Conservation (phyloP, 1,284 basidiomycete species). For the Apiotrichum laibachii region DNA sequence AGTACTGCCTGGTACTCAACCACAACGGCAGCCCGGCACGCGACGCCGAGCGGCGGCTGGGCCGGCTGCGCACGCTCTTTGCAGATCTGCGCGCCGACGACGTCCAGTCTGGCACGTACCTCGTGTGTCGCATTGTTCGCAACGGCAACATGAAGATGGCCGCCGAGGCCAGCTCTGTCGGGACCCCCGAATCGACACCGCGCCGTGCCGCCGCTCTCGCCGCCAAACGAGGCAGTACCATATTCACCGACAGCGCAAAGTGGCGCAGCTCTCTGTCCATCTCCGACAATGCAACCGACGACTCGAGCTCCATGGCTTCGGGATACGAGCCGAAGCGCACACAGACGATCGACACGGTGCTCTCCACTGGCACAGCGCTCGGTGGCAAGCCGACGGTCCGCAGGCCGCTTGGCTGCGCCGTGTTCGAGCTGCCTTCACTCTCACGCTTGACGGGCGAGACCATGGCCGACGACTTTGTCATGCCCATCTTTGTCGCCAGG, state of each 20-base stretch:
- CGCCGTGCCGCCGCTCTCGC: slow-evolving; percentile 1
- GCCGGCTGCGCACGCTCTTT: slow-evolving; percentile 77
- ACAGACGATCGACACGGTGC: slow-evolving; percentile 29
- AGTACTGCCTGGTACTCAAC: slow-evolving; percentile 85
- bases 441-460: slow-evolving; percentile 52
- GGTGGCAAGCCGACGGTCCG: slow-evolving; percentile 57
- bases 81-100: slow-evolving; percentile 82
- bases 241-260: slow-evolving; percentile 12
- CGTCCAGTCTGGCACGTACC: slow-evolving; percentile 74
- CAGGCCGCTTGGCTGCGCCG: slow-evolving; percentile 89
- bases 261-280: slow-evolving; percentile 28
- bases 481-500: slow-evolving; percentile 83
- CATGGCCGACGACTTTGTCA: slow-evolving; percentile 67
- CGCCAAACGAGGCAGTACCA: slow-evolving; percentile 15
- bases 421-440: slow-evolving; percentile 78
- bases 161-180: slow-evolving; percentile 55
- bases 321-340: slow-evolving; percentile 37
- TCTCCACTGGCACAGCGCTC: slow-evolving; percentile 11
- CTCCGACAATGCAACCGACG: slow-evolving; percentile 39
- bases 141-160: slow-evolving; percentile 82
- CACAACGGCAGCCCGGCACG: slow-evolving; percentile 83
- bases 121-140: slow-evolving; percentile 86
- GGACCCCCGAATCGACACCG: slow-evolving; percentile 34
- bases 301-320: slow-evolving; percentile 45
- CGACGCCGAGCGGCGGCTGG: slow-evolving; percentile 57